Evolutionary conservation across 129 eudicot genomes (phyloP).

Genomic region (Arctium minus): DNA sequence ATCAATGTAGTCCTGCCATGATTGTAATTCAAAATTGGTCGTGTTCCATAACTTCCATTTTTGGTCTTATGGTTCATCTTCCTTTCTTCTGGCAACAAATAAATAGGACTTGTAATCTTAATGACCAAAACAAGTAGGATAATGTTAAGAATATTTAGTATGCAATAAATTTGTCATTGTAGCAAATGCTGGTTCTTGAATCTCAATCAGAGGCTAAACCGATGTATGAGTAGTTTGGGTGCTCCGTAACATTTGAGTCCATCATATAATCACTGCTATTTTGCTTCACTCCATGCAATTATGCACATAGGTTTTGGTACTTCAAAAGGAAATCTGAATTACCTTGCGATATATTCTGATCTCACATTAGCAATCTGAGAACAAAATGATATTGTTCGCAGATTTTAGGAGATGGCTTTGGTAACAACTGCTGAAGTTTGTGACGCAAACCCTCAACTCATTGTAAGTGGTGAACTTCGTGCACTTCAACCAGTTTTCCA

Average conservation of each 20-base stretch:
- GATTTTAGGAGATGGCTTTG: constrained; percentile 37
- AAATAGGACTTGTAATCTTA: background rate
- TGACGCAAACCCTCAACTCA: constrained; percentile 56
- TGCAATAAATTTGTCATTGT: background rate
- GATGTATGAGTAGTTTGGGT: background rate
- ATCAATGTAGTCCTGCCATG: background rate
- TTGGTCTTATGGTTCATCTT: background rate
- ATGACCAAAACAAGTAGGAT: background rate
- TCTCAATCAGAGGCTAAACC: background rate
- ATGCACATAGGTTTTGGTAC: background rate
- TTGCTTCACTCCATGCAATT: background rate
- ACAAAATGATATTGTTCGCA: background rate
- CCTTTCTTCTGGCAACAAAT: background rate
- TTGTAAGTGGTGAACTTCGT: constrained; percentile 52
- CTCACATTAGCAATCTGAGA: background rate
- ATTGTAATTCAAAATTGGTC: background rate
- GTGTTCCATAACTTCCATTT: too few species aligned
- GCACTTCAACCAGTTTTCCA: constrained; percentile 65
- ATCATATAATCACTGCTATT: background rate
- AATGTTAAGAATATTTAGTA: background rate
- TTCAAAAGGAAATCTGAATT: background rate
- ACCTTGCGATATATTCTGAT: background rate
- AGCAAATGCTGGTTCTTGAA: background rate
- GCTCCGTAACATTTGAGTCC: background rate
- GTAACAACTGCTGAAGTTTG: constrained; percentile 68